phyloP scores from a whole-genome alignment of 2,329 filamentous ascomycete species.

The Aspergillus uvarum region DNA sequence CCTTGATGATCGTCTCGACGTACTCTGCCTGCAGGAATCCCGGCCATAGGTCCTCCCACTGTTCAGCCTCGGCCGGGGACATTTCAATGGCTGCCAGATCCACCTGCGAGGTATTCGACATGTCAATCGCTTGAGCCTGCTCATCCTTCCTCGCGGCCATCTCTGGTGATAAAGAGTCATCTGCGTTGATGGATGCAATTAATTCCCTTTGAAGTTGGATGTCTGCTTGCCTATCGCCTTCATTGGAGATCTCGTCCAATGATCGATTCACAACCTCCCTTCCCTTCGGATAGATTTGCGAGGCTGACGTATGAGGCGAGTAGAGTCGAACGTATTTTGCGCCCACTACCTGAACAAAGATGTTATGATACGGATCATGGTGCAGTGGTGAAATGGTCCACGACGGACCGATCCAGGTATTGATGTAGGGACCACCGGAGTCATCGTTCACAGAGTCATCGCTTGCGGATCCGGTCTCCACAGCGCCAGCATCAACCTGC shows the following conservation, averaged over 20 bases:
- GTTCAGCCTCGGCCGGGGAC: conserved; percentile 43
- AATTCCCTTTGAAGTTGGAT: background rate
- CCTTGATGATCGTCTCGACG: conserved; percentile 72
- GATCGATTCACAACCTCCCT: conserved; percentile 35
- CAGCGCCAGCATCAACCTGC: background rate
- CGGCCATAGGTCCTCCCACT: conserved; percentile 50
- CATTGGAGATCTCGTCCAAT: background rate
- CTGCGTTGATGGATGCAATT: background rate
- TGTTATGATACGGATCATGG: conserved; percentile 90
- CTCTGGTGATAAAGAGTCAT: background rate
- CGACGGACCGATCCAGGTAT: conserved; percentile 89
- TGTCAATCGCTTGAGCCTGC: conserved; percentile 60
- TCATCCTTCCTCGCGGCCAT: background rate
- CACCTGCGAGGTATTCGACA: conserved; percentile 83
- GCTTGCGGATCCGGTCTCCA: conserved; percentile 10
- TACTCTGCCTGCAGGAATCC: conserved; percentile 63
- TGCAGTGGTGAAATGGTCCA: conserved; percentile 90
- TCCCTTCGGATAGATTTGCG: conserved; percentile 42
- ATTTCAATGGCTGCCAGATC: conserved; percentile 72
- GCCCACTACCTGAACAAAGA: conserved; percentile 85
- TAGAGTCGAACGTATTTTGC: conserved; percentile 91
- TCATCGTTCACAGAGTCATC: conserved; percentile 11
- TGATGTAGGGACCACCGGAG: conserved; percentile 63
- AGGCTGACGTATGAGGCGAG: conserved; percentile 60
- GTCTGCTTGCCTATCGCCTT: background rate